phyloP scores from a whole-genome alignment of 2,329 filamentous ascomycete genomes.

The Aspergillus carbonarius region DNA sequence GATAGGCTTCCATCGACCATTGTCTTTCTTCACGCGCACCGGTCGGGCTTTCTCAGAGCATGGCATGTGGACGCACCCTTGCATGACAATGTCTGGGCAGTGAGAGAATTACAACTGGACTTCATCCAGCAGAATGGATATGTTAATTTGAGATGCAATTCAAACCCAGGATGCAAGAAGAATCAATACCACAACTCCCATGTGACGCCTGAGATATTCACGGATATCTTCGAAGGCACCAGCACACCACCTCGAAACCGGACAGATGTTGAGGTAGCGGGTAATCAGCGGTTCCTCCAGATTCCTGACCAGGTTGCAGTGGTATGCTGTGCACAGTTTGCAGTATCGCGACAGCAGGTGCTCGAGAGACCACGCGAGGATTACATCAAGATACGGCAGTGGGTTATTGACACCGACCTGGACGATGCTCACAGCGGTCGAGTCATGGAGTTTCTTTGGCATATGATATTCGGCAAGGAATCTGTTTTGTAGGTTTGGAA shows the following conservation, averaged over 20 bases:
- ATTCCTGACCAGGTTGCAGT: constrained; percentile 54
- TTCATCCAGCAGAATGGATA: constrained; percentile 58
- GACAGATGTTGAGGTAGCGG: constrained; percentile 8
- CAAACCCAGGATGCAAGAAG: constrained; percentile 54
- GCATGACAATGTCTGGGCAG: constrained; percentile 54
- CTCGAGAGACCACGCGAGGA: constrained; percentile 50
- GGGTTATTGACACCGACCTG: constrained; percentile 58
- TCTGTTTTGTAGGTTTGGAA: constrained; percentile 38
- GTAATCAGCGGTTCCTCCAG: constrained; percentile 28
- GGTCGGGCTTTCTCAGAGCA: constrained; percentile 44
- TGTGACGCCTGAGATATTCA: constrained; percentile 38
- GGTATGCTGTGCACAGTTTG: constrained; percentile 68
- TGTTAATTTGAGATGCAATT: constrained; percentile 61
- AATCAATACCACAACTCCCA: constrained; percentile 36
- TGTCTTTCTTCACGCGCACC: constrained; percentile 59
- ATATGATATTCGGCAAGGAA: constrained; percentile 52
- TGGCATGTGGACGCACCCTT: constrained; percentile 61
- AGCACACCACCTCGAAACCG: constrained; percentile 34
- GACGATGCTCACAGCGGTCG: constrained; percentile 59
- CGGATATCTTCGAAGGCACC: constrained; percentile 41
- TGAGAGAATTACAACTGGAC: constrained; percentile 50
- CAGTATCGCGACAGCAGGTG: constrained; percentile 56
- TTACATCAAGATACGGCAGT: constrained; percentile 59
- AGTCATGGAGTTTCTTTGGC: constrained; percentile 67
- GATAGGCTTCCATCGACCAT: constrained; percentile 51